Conservation (phyloP, 768 basidiomycete species). For the Asterophora parasitica region DNA sequence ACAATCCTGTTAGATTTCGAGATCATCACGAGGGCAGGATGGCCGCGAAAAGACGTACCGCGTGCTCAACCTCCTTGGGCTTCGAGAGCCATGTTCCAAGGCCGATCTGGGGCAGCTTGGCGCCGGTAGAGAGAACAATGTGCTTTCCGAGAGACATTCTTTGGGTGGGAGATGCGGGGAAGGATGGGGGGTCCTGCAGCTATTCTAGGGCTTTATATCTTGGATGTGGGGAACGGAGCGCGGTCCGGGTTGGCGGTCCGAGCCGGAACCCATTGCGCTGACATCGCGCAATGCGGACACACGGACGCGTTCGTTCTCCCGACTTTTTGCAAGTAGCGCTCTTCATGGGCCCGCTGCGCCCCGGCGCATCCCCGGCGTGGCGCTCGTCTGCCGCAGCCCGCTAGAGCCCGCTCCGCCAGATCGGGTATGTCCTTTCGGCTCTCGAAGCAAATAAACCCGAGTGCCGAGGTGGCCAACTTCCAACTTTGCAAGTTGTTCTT, state of each 20-base stretch:
- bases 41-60: slow-evolving; percentile 45
- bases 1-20: slow-evolving; percentile 6
- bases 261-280: slow-evolving; percentile 4
- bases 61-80: slow-evolving; percentile 69
- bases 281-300: too few relatives aligned
- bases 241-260: slow-evolving; percentile 15
- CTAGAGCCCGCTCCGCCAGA: not conserved
- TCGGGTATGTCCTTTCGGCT: not conserved
- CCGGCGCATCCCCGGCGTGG: not conserved
- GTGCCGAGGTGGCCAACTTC: too few relatives aligned
- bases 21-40: too few relatives aligned
- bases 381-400: not conserved
- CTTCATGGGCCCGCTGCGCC: too few relatives aligned
- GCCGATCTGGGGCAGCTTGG: slow-evolving; percentile 68
- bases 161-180: not conserved
- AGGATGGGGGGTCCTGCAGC: not conserved
- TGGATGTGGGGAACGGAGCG: not conserved
- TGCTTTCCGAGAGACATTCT: slow-evolving; percentile 26
- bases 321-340: not conserved
- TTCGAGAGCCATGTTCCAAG: slow-evolving; percentile 80
- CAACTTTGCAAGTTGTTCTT: too few relatives aligned
- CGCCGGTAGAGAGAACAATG: slow-evolving; percentile 40
- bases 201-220: not conserved
- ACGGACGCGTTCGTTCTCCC: not conserved
- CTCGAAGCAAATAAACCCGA: too few relatives aligned